phyloP scores from a whole-genome alignment of 108 stramenopile genomes.

The Stephanodiscus minutulus region DNA sequence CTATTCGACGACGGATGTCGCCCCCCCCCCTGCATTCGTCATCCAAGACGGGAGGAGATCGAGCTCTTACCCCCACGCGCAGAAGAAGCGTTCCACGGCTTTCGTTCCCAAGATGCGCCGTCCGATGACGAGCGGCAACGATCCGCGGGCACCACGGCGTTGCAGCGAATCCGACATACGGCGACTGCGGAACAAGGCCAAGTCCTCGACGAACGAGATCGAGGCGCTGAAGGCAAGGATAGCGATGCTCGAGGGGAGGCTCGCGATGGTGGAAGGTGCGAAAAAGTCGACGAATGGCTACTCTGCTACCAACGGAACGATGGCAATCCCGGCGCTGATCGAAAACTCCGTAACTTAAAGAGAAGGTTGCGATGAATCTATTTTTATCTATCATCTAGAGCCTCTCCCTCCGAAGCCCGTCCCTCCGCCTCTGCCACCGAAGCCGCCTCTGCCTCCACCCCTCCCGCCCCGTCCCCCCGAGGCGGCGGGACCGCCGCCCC shows the following conservation, averaged over 20 bases:
- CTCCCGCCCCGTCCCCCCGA: not conserved
- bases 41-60: not conserved
- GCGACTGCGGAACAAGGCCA: constrained; percentile 5
- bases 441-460: not conserved
- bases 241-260: constrained; percentile 6
- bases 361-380: too few species aligned
- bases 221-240: constrained; percentile 25
- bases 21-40: not conserved
- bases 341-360: not conserved
- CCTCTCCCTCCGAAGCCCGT: not conserved
- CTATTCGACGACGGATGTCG: not conserved
- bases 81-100: not conserved
- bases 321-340: not conserved
- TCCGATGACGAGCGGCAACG: too few species aligned
- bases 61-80: not conserved
- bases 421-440: constrained; percentile 18
- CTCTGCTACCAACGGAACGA: not conserved
- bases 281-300: not conserved
- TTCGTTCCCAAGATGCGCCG: too few species aligned
- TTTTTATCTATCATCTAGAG: constrained; percentile 2
- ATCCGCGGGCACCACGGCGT: not conserved
- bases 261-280: not conserved
- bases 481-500: constrained; percentile 10
- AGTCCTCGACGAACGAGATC: constrained; percentile 17
- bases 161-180: not conserved